These are phyloP conservation scores for Parsonsia alboflavescens DNA, from an alignment of 257 asterid species.

Conservation along the genomic window DNA sequence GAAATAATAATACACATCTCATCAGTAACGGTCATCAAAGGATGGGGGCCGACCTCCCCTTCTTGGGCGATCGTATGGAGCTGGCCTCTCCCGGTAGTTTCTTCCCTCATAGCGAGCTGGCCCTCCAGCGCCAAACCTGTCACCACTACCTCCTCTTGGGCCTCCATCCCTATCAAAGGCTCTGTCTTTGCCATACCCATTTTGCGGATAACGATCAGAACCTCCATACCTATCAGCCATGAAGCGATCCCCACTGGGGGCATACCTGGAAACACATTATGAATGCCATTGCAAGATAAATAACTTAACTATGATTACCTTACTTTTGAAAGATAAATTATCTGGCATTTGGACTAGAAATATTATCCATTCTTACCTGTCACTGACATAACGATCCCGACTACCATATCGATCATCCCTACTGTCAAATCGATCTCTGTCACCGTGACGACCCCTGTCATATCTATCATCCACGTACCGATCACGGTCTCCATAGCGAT, in stretches of 20 bases:
- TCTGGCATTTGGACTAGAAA: neutral
- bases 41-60: conserved; percentile 70
- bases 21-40: conserved; percentile 55
- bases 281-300: neutral
- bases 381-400: conserved; percentile 64
- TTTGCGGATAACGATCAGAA: conserved; percentile 62
- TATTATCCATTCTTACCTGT: conserved; percentile 44
- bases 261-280: conserved; percentile 41
- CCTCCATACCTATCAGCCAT: conserved; percentile 55
- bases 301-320: neutral
- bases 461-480: conserved; percentile 67
- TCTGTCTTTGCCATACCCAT: conserved; percentile 62
- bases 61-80: conserved; percentile 80
- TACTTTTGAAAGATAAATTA: neutral
- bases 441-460: conserved; percentile 73
- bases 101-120: conserved; percentile 73
- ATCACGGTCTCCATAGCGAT: conserved; percentile 75
- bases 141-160: conserved; percentile 51
- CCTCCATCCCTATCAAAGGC: conserved; percentile 59
- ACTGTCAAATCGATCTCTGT: conserved; percentile 69
- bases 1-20: conserved; percentile 1
- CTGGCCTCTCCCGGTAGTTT: conserved; percentile 59
- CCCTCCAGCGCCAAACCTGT: conserved; percentile 53
- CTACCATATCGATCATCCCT: conserved; percentile 66
- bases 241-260: conserved; percentile 57